phyloP scores from a whole-genome alignment of 2,329 filamentous ascomycete species.

The Metarhizium humberi region DNA sequence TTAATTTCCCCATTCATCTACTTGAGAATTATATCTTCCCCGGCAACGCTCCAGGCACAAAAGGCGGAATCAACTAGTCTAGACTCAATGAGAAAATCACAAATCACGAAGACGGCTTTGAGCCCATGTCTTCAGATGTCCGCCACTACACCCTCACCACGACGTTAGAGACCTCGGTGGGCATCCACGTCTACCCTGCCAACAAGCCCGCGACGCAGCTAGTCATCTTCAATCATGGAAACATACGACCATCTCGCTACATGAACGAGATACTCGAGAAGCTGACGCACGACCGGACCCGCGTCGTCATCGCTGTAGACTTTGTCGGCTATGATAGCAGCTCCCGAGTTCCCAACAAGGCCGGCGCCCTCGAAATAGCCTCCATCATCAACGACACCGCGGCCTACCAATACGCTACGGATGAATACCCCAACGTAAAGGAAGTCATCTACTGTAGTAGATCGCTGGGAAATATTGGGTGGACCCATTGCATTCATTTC shows the following conservation, averaged over 20 bases:
- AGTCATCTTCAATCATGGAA: not conserved
- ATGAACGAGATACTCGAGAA: not conserved
- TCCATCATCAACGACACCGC: not conserved
- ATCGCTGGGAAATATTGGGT: not conserved
- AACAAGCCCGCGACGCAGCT: not conserved
- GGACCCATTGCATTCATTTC: not conserved
- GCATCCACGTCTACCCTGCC: not conserved
- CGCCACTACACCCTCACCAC: not conserved
- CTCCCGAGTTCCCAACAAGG: not conserved
- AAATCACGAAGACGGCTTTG: not conserved
- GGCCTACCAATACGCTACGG: not conserved
- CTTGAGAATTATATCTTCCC: too few species aligned
- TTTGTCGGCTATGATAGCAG: slow-evolving; percentile 3
- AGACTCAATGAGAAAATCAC: too few species aligned
- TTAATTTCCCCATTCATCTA: too few species aligned
- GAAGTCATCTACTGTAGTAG: not conserved
- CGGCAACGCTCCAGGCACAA: too few species aligned
- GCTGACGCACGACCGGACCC: not conserved
- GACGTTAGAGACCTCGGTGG: not conserved
- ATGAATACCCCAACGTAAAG: not conserved
- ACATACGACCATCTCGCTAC: not conserved
- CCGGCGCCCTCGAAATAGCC: not conserved
- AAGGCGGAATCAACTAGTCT: too few species aligned
- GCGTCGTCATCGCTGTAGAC: not conserved
- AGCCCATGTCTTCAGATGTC: not conserved